Conservation (phyloP, 2,329 filamentous ascomycete species). For the Phialophora chinensis region DNA sequence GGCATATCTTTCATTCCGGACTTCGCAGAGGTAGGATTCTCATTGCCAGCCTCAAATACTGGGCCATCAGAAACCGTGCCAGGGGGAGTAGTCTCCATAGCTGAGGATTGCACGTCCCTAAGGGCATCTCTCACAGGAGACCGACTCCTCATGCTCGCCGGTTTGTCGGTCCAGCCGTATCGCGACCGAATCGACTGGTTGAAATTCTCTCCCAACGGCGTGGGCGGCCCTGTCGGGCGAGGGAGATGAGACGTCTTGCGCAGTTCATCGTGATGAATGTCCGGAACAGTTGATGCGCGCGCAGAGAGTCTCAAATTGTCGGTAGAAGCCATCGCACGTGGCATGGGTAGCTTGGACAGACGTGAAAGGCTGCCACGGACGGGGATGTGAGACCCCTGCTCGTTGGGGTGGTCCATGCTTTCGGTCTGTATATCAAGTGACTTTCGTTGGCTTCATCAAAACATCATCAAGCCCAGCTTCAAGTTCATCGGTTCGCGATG, state of each 20-base stretch:
- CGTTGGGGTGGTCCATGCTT: conserved; percentile 34
- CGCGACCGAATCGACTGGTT: conserved; percentile 31
- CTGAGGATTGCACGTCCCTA: conserved; percentile 22
- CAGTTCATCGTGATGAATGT: conserved; percentile 33
- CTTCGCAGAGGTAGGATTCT: conserved; percentile 31
- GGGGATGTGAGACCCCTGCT: conserved; percentile 29
- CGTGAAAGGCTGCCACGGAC: conserved; percentile 33
- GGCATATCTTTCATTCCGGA: conserved; percentile 29
- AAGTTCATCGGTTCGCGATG: conserved; percentile 16
- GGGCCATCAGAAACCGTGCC: conserved; percentile 31
- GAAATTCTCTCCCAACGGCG: conserved; percentile 30
- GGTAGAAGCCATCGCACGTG: conserved; percentile 35
- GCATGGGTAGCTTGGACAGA: conserved; percentile 38
- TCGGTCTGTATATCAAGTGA: conserved; percentile 1
- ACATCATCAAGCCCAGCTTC: not conserved
- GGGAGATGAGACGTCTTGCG: conserved; percentile 32
- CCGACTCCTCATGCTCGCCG: conserved; percentile 21
- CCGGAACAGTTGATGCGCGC: conserved; percentile 18
- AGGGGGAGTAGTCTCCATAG: conserved; percentile 39
- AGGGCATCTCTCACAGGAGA: conserved; percentile 37
- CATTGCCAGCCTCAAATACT: conserved; percentile 35
- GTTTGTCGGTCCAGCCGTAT: conserved; percentile 32
- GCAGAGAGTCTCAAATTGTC: conserved; percentile 33
- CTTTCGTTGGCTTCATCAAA: not conserved
- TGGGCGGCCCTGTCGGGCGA: conserved; percentile 17